Evolutionary conservation across 768 basidiomycete species (phyloP).

Genomic region (Xerocomellus amylosporus): DNA sequence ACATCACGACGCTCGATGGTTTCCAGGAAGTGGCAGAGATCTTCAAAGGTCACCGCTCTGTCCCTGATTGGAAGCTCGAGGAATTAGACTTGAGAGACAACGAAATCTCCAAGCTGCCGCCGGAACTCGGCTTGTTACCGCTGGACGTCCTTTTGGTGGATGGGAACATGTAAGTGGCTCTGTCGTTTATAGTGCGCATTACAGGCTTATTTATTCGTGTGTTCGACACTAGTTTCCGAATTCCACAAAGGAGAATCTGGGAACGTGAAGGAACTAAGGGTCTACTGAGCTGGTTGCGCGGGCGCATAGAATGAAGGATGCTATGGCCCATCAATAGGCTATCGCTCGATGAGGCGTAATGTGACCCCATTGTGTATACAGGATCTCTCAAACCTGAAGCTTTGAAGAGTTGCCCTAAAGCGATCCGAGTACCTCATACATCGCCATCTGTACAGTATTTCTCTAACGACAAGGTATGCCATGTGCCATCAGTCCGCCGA

Average conservation of each 20-base stretch:
- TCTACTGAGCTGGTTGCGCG: conserved; percentile 72
- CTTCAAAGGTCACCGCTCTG: conserved; percentile 63
- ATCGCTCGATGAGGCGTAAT: background rate
- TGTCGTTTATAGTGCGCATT: background rate
- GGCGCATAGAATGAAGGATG: conserved; percentile 55
- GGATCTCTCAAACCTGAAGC: background rate
- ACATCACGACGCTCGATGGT: conserved; percentile 57
- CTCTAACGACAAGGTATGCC: no score
- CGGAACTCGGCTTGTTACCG: conserved; percentile 71
- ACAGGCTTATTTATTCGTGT: background rate
- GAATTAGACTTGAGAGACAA: conserved; percentile 84
- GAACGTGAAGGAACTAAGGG: conserved; percentile 86
- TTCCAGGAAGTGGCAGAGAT: conserved; percentile 57
- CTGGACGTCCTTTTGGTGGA: conserved; percentile 82
- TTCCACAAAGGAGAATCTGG: conserved; percentile 79
- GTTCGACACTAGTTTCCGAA: conserved; percentile 64
- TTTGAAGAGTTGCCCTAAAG: no score
- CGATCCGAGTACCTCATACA: no score
- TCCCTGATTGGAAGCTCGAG: conserved; percentile 72
- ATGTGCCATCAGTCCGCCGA: no score
- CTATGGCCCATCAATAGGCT: background rate
- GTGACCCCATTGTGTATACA: background rate
- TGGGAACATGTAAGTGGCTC: conserved; percentile 67
- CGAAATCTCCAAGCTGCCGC: conserved; percentile 64
- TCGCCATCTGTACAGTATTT: no score